A percentile compares a stretch with the other conserved stretches of the same genome.
Evolutionary conservation across 176 grass and related monocot genomes (phyloP).

Genomic region (Tillandsia leiboldiana): DNA sequence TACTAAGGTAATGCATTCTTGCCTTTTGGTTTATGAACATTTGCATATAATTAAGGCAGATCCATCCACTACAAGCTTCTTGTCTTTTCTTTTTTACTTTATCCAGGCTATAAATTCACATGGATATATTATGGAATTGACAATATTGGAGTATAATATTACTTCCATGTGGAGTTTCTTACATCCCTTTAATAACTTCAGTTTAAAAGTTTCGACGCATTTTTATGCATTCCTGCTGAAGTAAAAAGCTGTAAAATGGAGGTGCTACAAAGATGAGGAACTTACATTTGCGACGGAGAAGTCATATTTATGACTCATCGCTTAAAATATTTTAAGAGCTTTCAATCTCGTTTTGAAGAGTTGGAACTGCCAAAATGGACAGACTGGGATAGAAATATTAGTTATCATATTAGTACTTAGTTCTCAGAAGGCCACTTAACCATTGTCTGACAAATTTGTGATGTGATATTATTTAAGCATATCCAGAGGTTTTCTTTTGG

Average conservation of each 20-base stretch:
- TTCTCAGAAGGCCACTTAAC: no score
- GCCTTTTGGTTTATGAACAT: background rate
- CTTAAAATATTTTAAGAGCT: background rate
- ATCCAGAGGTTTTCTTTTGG: background rate
- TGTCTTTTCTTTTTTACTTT: background rate
- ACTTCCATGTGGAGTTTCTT: no score
- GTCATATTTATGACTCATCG: background rate
- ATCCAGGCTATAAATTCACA: no score
- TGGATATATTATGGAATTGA: no score
- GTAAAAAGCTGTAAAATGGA: background rate
- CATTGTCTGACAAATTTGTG: background rate
- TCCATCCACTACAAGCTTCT: background rate
- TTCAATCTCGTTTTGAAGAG: background rate
- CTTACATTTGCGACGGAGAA: background rate
- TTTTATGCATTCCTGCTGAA: background rate
- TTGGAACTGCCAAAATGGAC: background rate
- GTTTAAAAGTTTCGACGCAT: background rate
- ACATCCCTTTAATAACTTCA: background rate
- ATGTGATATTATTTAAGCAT: background rate
- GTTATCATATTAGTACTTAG: no score
- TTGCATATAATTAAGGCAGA: background rate
- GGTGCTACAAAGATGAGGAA: background rate
- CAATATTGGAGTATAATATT: no score
- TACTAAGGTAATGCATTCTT: slow-evolving; percentile 48
- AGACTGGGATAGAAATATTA: no score